Percentiles rank a stretch among this genome's conserved stretches.
Conservation (phyloP, 441 rosid species). For the Viola pubescens region DNA sequence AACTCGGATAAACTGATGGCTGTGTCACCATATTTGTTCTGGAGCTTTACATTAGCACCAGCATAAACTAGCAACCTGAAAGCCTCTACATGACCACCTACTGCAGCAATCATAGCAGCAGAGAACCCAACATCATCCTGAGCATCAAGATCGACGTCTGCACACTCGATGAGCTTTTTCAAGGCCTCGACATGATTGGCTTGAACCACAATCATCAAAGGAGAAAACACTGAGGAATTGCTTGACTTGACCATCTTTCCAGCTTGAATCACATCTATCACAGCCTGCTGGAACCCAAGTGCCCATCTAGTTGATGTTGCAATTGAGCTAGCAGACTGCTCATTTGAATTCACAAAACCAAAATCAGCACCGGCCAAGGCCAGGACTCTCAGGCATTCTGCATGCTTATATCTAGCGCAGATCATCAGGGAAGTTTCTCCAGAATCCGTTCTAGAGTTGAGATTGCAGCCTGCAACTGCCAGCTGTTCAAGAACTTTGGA, state of each 20-base stretch:
- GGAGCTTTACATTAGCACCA: constrained; percentile 70
- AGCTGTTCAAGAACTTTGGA: constrained; percentile 45
- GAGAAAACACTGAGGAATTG: constrained; percentile 46
- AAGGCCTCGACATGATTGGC: constrained; percentile 62
- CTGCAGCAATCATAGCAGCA: constrained; percentile 77
- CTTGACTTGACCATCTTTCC: constrained; percentile 57
- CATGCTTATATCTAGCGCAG: constrained; percentile 49
- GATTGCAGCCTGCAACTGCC: constrained; percentile 44
- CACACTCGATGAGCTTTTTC: constrained; percentile 34
- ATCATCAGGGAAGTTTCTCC: constrained; percentile 77
- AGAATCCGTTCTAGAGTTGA: constrained; percentile 52
- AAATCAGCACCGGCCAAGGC: constrained; percentile 80
- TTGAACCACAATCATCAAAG: constrained; percentile 50
- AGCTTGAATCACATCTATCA: constrained; percentile 39
- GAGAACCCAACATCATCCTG: constrained; percentile 76
- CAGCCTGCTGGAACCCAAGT: constrained; percentile 51
- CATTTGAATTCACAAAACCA: constrained; percentile 42
- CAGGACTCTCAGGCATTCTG: constrained; percentile 51
- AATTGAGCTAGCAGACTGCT: constrained; percentile 45
- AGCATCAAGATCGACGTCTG: constrained; percentile 50
- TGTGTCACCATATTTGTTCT: constrained; percentile 55
- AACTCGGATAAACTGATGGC: constrained; percentile 55
- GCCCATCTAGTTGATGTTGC: constrained; percentile 60
- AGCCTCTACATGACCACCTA: constrained; percentile 62
- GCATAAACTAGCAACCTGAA: constrained; percentile 70